These are phyloP conservation scores for Thyridium curvatum DNA, from an alignment of 2,329 filamentous ascomycete species.

Conservation along the genomic window DNA sequence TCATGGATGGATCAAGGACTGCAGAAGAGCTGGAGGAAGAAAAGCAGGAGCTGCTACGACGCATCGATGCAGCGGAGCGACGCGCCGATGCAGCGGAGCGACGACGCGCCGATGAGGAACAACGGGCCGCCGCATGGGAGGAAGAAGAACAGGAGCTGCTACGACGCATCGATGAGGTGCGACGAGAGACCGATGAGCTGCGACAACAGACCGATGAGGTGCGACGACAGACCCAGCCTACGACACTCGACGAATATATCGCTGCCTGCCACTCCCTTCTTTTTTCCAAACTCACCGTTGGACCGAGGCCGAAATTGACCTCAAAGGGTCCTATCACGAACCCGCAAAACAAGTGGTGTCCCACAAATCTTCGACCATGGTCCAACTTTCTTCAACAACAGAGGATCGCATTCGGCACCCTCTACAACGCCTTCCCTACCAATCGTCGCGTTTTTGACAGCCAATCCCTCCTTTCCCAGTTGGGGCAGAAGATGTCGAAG, in stretches of 20 bases:
- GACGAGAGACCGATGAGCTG: too few species aligned
- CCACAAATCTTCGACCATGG: slow-evolving; percentile 19
- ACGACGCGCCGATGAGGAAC: too few species aligned
- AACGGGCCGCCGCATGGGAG: too few species aligned
- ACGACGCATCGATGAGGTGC: too few species aligned
- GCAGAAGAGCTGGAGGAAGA: too few species aligned
- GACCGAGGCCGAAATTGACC: slow-evolving; percentile 15
- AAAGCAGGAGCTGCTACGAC: too few species aligned
- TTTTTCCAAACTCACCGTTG: slow-evolving; percentile 15
- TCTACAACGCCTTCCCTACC: slow-evolving; percentile 14
- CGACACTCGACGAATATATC: slow-evolving; percentile 24
- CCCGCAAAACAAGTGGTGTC: slow-evolving; percentile 20
- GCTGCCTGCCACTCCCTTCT: slow-evolving; percentile 17
- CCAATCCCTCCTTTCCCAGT: slow-evolving; percentile 11
- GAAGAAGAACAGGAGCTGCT: too few species aligned
- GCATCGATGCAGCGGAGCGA: too few species aligned
- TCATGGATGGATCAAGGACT: too few species aligned
- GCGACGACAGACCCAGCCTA: too few species aligned
- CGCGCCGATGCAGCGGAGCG: too few species aligned
- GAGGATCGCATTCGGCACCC: slow-evolving; percentile 11
- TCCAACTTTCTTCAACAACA: slow-evolving; percentile 19
- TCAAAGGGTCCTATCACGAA: slow-evolving; percentile 20
- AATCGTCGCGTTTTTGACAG: slow-evolving; percentile 18
- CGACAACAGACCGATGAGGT: too few species aligned
- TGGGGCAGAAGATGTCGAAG: slow-evolving; percentile 13